Conservation (phyloP, 352 stramenopile species). For the Phytophthora capsici region DNA sequence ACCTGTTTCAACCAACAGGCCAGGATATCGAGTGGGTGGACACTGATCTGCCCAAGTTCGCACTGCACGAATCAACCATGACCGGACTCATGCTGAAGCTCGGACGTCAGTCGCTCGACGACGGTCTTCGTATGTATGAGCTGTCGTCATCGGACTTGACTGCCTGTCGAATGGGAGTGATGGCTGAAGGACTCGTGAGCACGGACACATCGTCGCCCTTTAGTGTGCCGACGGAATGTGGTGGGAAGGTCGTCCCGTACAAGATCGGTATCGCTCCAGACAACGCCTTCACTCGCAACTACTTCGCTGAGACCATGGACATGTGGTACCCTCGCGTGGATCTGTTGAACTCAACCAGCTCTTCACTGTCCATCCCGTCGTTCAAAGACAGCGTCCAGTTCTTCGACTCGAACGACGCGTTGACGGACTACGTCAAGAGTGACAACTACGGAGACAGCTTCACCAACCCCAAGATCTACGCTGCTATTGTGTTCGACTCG, state of each 20-base stretch:
- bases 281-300: conserved; percentile 57
- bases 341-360: conserved; percentile 30
- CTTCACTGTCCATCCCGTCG: conserved; percentile 41
- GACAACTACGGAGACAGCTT: conserved; percentile 51
- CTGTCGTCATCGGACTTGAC: conserved; percentile 35
- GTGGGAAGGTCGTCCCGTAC: conserved; percentile 49
- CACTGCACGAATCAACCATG: conserved; percentile 55
- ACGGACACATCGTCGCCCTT: conserved; percentile 39
- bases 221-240: conserved; percentile 38
- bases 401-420: conserved; percentile 43
- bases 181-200: conserved; percentile 43
- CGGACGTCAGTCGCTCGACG: conserved; percentile 41
- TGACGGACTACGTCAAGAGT: conserved; percentile 55
- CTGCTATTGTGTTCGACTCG: conserved; percentile 59
- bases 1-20: conserved; percentile 50
- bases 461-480: conserved; percentile 54
- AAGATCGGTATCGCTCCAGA: conserved; percentile 63
- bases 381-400: conserved; percentile 59
- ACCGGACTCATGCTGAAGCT: conserved; percentile 59
- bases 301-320: conserved; percentile 56
- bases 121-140: conserved; percentile 48
- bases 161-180: conserved; percentile 34
- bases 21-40: conserved; percentile 42
- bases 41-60: conserved; percentile 46
- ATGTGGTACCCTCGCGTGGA: conserved; percentile 63